Evolutionary conservation across 176 grass and related monocot genomes (phyloP), one percentile per base, ranked within the genome.

Genomic region (Bromus sterilis): DNA sequence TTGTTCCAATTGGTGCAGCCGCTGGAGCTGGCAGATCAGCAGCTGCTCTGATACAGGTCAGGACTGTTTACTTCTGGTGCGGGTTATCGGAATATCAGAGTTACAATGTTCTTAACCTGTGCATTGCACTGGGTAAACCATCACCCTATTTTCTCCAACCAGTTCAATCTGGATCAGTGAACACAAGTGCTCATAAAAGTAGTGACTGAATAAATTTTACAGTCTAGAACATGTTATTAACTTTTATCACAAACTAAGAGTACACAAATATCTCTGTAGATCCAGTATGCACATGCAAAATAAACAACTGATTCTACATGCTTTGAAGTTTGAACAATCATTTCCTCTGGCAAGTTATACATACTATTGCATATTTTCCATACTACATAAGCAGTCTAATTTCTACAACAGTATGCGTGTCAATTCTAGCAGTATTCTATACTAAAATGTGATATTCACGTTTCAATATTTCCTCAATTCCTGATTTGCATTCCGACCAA

Each of bases 1-100:
- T 98, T 73, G 90, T 98, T 82, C 89, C 94, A 15, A 98, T 98
- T 48, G 95, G 92, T 69, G 90, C 95, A 0, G 81, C 78, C 31
- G 92, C 92, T 57, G 90, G 95, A 82, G 92, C 95, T 79, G 81
- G 92, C 49, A 90, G 92, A 76, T 98, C 92, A 10, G 92, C 92
- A 68, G 88, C 90, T 82, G 69, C 95, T 94, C 79, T 98, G 28
- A 98, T 98, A 87, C 92, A 95, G 83, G 95, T 94, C 74, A 69
- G 77, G 12, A 46, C 61, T 71, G 66, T 36, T 36, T 64, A 53
- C 14, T 70, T 80, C 46, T 79, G 5, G 15, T 83, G 67, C 15
- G 24, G 7, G 53, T 64, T 74, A 3, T 65, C n/a, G 9, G 13
- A 73, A 65, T 64, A 7, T 65, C 42, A 78, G 18, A 2, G 40